phyloP scores from a whole-genome alignment of 495 filamentous ascomycete genomes.

The Talaromyces borbonicus region DNA sequence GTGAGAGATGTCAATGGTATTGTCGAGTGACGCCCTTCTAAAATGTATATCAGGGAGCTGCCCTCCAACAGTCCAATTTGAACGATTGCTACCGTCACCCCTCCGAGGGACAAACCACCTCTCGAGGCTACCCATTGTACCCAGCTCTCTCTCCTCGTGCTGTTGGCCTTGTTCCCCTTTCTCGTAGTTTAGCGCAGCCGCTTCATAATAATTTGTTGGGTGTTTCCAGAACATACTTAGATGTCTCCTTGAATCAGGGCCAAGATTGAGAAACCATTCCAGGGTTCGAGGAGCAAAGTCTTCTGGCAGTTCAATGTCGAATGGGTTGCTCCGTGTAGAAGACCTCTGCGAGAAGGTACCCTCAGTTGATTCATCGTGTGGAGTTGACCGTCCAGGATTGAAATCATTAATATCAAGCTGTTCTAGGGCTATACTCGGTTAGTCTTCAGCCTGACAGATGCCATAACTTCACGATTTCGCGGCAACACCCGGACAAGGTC shows the following conservation, averaged over 20 bases:
- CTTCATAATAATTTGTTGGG: background rate
- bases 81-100: background rate
- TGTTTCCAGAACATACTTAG: background rate
- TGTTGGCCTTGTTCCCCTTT: background rate
- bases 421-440: background rate
- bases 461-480: background rate
- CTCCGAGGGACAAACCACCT: background rate
- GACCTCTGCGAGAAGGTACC: background rate
- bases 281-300: background rate
- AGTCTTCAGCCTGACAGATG: background rate
- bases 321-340: background rate
- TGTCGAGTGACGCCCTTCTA: background rate
- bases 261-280: conserved; percentile 1
- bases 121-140: conserved; percentile 2
- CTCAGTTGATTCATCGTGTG: background rate
- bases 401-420: background rate
- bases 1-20: conserved; percentile 1
- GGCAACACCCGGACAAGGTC: background rate
- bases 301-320: conserved; percentile 1
- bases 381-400: background rate
- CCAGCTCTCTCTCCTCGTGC: background rate
- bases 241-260: background rate
- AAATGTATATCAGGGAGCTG: background rate
- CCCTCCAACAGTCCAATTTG: conserved; percentile 2
- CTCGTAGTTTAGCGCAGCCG: background rate